Evolutionary conservation across 2,329 filamentous ascomycete species (phyloP), one percentile per base, ranked within the genome.

Genomic region (Penicillium brasilianum): DNA sequence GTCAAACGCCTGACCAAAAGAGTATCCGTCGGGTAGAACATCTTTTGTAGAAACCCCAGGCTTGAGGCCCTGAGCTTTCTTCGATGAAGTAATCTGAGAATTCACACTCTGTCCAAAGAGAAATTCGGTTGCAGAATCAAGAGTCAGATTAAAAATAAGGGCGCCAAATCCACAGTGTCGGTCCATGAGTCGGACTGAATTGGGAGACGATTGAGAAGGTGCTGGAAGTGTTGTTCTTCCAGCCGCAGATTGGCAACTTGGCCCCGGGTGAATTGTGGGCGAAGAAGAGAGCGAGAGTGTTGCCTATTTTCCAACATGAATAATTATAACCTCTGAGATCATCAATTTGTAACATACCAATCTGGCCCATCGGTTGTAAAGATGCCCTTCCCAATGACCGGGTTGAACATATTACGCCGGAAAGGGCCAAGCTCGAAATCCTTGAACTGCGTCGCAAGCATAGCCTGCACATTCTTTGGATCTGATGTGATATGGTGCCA

Each of bases 81-180:
- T 25, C 43, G 22, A 53, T 22, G 50, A 49, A 48, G 22, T 41
- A 22, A 58, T 25, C 36, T 58, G 54, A 16, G 44, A 54, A 34
- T 57, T 18, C 10, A 49, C 32, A n/a, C 43, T 57, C 55, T 85
- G 78, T 13, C 88, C 88, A 49, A 90, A 87, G 2, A 91, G 77
- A 65, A 90, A 89, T 16, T 59, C 86, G 0, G 87, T 90, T 0
- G 87, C 86, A 0, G 86, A 84, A 61, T 90, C 88, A 18, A 90
- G 80, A 0, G 88, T 89, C 69, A 90, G 80, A 58, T 84, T 81
- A 89, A 89, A 69, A 90, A 88, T 10, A 88, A 74, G 10, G 84
- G 81, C 67, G 87, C 85, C 22, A 90, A 77, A 65, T 90, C 85
- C 13, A 90, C 81, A 0, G 55, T 88, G 7, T 7, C 11, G 4